Base-by-base conservation (phyloP, 2,329 filamentous ascomycete species). In the Neurospora sp. region DNA sequence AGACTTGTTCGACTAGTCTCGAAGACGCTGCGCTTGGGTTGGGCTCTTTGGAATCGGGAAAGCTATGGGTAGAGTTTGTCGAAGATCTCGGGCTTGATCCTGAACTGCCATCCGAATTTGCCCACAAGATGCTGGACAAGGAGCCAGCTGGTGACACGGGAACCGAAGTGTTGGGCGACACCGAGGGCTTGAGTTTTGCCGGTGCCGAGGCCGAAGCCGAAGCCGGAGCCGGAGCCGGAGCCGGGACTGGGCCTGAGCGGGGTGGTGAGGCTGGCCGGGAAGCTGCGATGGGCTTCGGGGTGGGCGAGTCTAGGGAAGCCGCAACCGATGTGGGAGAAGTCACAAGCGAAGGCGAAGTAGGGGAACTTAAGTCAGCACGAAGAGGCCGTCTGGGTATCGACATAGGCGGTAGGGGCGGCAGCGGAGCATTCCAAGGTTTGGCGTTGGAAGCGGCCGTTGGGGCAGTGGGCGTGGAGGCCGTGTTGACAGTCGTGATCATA, bases 81-180 rank as follows among this genome's bases (percentile, higher is more conserved):
- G 82, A 83, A 3, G 81, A 82, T 70, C 77, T 78, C 39, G 81
- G 78, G 46, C 81, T 77, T 4, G 81, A 83, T 38, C 81, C 81
- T 6, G 82, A 82, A 66, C 81, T 82, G 72, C 80, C 79, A 67
- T 76, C 72, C 67, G 84, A 84, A 75, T 88, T 88, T 23, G 86
- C 85, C 11, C 85, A 87, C 41, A 88, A 74, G 11, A 88, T 78
- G 75, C 85, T 88, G 15, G 82, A 85, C 68, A 88, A 78, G 10
- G 86, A 87, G 33, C 82, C 81, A 1, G 80, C 79, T 3, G 84
- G 82, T 57, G 84, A 83, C 69, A 74, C 72, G 28, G 52, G 52
- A 62, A n/a, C 28, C 52, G 52, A 62, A 33, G 28, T 36, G 28
- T 62, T 33, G 52, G 52, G 52, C 28, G 52, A 62, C 28, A 36